Evolutionary conservation across 1,139 yeast genomes (phyloP).

Genomic region (Blastobotrys arbuscula): DNA sequence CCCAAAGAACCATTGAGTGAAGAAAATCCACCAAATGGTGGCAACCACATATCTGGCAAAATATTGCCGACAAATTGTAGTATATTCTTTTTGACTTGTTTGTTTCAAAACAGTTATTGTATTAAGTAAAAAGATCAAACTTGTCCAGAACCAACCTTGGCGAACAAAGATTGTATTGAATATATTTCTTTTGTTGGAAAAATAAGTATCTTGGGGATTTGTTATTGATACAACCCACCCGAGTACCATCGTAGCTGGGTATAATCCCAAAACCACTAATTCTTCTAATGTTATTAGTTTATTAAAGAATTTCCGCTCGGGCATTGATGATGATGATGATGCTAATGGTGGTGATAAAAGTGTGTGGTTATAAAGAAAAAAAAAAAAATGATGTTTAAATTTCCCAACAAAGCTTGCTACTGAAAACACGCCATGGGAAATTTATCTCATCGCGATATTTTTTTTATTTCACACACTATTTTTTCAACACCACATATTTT

Average conservation of each 20-base stretch:
- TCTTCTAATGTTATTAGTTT: constrained; percentile 18
- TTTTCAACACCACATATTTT: too few relatives aligned
- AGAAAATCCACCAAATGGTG: constrained; percentile 78
- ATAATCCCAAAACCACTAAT: constrained; percentile 22
- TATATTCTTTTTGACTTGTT: neutral
- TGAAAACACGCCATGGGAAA: too few relatives aligned
- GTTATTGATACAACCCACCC: constrained; percentile 28
- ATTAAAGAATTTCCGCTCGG: neutral
- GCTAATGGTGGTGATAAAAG: too few relatives aligned
- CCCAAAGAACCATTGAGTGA: constrained; percentile 86
- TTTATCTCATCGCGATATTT: too few relatives aligned
- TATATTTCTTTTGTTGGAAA: constrained; percentile 57
- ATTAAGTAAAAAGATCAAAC: constrained; percentile 37
- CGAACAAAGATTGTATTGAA: constrained; percentile 75
- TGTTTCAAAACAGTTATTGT: neutral
- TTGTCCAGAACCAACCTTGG: constrained; percentile 92
- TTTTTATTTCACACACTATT: too few relatives aligned
- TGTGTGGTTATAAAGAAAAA: too few relatives aligned
- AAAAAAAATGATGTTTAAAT: too few relatives aligned
- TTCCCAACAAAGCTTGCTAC: too few relatives aligned
- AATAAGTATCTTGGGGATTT: constrained; percentile 32
- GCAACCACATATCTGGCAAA: constrained; percentile 41
- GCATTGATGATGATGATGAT: too few relatives aligned
- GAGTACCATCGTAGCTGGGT: constrained; percentile 29
- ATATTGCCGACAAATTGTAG: constrained; percentile 5